Base-by-base conservation (phyloP, 352 stramenopile species). In the Globisporangium parvum region DNA sequence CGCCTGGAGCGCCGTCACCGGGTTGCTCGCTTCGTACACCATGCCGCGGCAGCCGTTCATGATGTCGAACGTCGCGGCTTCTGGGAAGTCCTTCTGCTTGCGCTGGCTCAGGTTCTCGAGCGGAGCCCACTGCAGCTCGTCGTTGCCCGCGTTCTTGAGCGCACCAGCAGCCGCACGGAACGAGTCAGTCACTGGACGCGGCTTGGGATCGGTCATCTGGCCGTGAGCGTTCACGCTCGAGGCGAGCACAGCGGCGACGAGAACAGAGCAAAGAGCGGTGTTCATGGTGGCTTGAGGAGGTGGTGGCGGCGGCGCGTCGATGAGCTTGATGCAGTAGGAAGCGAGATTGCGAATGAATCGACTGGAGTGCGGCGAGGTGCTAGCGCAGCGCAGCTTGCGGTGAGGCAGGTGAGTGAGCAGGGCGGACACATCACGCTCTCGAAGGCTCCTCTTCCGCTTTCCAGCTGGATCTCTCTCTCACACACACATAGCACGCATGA, bases 11-110 rank as follows among this genome's bases (percentile, higher is more conserved):
- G 67, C 61, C 26, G 73, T 81, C 45, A 86, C 66, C 26, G 69
- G 67, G 49, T 77, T 73, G 14, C 31, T 54, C 3, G 53, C 53
- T 48, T 86, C 75, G 66, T 82, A 82, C 28, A 83, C 69, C 44
- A 80, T 71, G 24, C 73, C 75, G 23, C 75, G 73, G 51, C 73
- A 86, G 2, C 75, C 75, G 61, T 86, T 86, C 66, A 71, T 73
- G 28, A 86, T 73, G 52, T 79, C 70, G 54, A 83, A 86, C 37
- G 69, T 79, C 26, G 62, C 54, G 17, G 66, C 69, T 0, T 55
- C 68, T 0, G 75, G 75, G 24, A 75, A 62, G 45, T 74, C 72
- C 6, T 61, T 47, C 45, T 86, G 75, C 47, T 67, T 73, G 35
- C 75, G 73, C 42, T 81, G 57, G 55, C 66, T 70, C 52, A 86